These are phyloP conservation scores for Pleodorina starrii DNA, from an alignment of 139 green algal species.

Conservation along the genomic window DNA sequence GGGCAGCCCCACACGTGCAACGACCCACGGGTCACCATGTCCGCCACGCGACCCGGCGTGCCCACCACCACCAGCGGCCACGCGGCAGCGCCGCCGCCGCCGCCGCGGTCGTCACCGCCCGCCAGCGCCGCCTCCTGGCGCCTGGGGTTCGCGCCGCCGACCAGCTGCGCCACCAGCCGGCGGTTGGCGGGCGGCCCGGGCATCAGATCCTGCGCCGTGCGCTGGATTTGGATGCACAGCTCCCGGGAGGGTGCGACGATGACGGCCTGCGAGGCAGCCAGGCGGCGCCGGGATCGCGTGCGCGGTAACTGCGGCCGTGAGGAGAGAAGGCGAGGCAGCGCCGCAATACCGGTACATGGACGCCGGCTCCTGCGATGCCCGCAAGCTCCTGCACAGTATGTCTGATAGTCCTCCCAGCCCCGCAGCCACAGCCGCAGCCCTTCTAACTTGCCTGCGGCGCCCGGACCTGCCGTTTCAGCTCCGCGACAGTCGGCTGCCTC, in stretches of 20 bases:
- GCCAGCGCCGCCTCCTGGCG: constrained; percentile 89
- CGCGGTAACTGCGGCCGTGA: too few species aligned
- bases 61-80: constrained; percentile 93
- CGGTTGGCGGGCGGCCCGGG: constrained; percentile 52
- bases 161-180: constrained; percentile 92
- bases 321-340: too few species aligned
- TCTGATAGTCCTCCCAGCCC: too few species aligned
- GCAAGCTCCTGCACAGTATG: too few species aligned
- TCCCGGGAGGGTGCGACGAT: constrained; percentile 93
- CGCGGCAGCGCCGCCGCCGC: too few species aligned
- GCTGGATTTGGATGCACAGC: constrained; percentile 95
- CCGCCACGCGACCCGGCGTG: constrained; percentile 93
- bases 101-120: constrained; percentile 68
- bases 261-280: constrained; percentile 75
- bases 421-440: too few species aligned
- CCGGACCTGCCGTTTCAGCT: neutral
- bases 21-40: constrained; percentile 77
- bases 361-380: too few species aligned
- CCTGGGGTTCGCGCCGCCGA: constrained; percentile 92
- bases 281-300: too few species aligned
- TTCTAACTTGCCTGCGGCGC: neutral
- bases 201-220: constrained; percentile 83
- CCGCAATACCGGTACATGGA: too few species aligned
- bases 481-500: neutral
- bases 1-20: constrained; percentile 73